These are phyloP conservation scores for Suillus occidentalis DNA, from an alignment of 768 basidiomycete species.

Conservation along the genomic window DNA sequence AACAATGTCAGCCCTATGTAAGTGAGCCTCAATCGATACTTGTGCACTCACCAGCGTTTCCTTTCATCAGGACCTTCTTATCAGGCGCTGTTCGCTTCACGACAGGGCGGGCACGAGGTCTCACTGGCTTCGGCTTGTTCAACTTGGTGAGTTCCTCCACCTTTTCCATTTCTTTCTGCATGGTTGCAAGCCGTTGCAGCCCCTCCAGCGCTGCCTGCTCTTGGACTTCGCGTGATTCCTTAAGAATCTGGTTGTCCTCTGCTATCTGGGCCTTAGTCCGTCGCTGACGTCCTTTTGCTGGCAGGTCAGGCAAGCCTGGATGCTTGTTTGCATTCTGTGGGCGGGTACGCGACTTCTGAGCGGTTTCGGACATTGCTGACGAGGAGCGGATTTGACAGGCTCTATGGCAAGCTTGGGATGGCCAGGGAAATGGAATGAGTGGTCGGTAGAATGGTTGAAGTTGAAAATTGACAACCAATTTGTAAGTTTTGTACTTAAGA, in stretches of 20 bases:
- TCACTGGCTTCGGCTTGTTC: not conserved
- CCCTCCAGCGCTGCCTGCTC: not conserved
- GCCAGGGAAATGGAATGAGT: not conserved
- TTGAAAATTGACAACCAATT: not conserved
- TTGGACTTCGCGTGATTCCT: slow-evolving; percentile 1
- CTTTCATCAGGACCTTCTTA: not conserved
- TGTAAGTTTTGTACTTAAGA: not conserved
- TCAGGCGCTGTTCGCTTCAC: not conserved
- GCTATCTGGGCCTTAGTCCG: slow-evolving; percentile 13
- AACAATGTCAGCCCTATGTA: not conserved
- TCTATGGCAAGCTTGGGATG: not conserved
- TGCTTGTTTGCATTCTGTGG: slow-evolving; percentile 7
- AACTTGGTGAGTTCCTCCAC: not conserved
- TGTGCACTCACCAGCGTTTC: not conserved
- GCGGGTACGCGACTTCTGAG: not conserved
- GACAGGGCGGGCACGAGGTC: not conserved
- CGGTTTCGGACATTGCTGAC: not conserved
- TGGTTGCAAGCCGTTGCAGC: not conserved
- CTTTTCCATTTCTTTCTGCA: slow-evolving; percentile 5
- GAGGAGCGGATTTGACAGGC: slow-evolving; percentile 13
- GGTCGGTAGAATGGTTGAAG: not conserved
- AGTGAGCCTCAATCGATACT: not conserved
- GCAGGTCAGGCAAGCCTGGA: slow-evolving; percentile 10
- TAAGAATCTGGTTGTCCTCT: slow-evolving; percentile 7
- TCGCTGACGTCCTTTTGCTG: not conserved